phyloP scores from a whole-genome alignment of 2,329 filamentous ascomycete species.

The Neofusicoccum laricinum region DNA sequence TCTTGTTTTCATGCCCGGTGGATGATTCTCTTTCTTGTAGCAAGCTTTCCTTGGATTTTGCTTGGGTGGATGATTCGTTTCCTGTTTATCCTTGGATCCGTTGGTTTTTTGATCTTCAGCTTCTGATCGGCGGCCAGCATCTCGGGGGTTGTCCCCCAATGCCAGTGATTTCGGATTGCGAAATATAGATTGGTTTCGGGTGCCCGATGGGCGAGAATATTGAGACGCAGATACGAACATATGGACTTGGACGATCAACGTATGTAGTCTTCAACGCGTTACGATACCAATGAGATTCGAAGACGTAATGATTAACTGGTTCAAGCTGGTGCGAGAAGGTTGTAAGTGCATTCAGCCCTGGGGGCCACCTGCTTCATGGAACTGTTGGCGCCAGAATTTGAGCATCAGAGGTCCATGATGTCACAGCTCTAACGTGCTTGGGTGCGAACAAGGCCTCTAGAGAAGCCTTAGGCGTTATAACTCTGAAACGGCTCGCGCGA shows the following conservation, averaged over 20 bases:
- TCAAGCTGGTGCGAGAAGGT: neutral
- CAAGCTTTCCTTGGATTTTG: neutral
- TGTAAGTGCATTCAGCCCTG: neutral
- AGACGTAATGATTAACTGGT: neutral
- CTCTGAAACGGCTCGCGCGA: too few relatives aligned
- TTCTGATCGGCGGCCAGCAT: neutral
- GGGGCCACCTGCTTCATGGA: neutral
- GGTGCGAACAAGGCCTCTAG: too few relatives aligned
- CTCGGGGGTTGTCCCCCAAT: neutral
- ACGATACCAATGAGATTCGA: neutral
- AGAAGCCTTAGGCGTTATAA: too few relatives aligned
- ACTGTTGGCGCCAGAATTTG: too few relatives aligned
- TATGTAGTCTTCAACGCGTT: neutral
- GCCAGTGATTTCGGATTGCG: neutral
- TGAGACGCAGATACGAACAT: too few relatives aligned
- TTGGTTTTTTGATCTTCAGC: neutral
- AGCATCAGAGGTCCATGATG: too few relatives aligned
- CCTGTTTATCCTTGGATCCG: neutral
- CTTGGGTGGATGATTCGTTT: neutral
- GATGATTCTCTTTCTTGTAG: neutral
- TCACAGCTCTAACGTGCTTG: too few relatives aligned
- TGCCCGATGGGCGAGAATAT: neutral
- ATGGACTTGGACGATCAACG: neutral
- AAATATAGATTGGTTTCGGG: neutral
- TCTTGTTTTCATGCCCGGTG: neutral